These are phyloP conservation scores for Theileria sp. DNA, from an alignment of 169 alveolate species.

Conservation along the genomic window DNA sequence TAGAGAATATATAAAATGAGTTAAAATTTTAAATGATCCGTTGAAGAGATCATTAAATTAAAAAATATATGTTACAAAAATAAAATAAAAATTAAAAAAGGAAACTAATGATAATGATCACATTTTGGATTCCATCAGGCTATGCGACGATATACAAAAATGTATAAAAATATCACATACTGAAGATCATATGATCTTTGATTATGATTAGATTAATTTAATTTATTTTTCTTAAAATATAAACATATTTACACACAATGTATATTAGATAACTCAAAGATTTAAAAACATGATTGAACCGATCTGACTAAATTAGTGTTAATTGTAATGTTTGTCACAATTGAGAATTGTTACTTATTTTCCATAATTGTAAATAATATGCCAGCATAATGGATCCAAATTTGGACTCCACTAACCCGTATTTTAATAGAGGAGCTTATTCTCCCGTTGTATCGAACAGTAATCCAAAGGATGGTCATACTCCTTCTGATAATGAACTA, in stretches of 20 bases:
- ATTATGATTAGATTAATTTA: background rate
- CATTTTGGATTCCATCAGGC: slow-evolving; percentile 20
- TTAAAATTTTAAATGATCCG: background rate
- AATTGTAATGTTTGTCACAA: background rate
- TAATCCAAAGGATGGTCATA: slow-evolving; percentile 20
- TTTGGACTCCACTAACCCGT: background rate
- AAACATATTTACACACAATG: slow-evolving; percentile 25
- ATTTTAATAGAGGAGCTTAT: background rate
- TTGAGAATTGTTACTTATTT: background rate
- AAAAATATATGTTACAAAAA: slow-evolving; percentile 6
- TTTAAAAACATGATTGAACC: background rate
- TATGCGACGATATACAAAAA: background rate
- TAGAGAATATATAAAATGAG: background rate
- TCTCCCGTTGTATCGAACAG: slow-evolving; percentile 6
- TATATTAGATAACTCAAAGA: background rate
- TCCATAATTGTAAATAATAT: background rate
- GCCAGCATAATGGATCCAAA: background rate
- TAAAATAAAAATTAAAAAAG: background rate
- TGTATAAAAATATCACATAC: background rate
- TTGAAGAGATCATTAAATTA: background rate
- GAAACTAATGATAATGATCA: background rate
- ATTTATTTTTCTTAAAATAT: background rate
- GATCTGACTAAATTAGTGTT: background rate
- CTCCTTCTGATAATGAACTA: slow-evolving; percentile 9
- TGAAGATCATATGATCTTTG: background rate